These are phyloP conservation scores for Petrea volubilis DNA, from an alignment of 257 asterid species.

Conservation along the genomic window DNA sequence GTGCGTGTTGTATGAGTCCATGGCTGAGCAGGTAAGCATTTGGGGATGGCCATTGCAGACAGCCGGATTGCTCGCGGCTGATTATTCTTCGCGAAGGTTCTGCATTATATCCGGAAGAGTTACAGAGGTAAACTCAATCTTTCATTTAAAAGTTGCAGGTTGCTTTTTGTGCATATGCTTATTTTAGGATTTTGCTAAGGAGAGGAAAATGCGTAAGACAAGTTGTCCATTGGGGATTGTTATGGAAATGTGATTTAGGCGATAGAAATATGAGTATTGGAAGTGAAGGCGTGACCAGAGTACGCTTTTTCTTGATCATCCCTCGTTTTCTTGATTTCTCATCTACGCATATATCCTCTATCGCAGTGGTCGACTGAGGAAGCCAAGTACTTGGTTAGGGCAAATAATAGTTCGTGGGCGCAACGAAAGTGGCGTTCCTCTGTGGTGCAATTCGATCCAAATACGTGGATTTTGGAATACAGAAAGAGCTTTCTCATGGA, in stretches of 20 bases:
- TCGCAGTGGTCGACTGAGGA: slow-evolving; percentile 68
- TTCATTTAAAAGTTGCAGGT: neutral
- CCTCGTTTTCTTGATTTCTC: neutral
- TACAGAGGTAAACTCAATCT: slow-evolving; percentile 52
- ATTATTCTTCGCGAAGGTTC: slow-evolving; percentile 53
- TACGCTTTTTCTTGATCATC: too few relatives aligned
- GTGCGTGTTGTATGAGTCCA: slow-evolving; percentile 56
- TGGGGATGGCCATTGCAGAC: slow-evolving; percentile 98
- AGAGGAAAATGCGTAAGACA: too few relatives aligned
- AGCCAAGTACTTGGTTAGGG: slow-evolving; percentile 36
- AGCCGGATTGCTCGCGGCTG: slow-evolving; percentile 77
- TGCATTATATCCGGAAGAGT: slow-evolving; percentile 69
- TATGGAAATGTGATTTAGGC: too few relatives aligned
- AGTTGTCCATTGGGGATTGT: too few relatives aligned
- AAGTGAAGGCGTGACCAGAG: too few relatives aligned
- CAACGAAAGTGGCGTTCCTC: slow-evolving; percentile 73
- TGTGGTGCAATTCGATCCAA: slow-evolving; percentile 68
- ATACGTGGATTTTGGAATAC: slow-evolving; percentile 89
- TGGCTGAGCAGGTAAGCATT: slow-evolving; percentile 66
- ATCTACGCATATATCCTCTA: neutral
- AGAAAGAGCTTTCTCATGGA: slow-evolving; percentile 44
- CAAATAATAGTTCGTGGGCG: slow-evolving; percentile 60
- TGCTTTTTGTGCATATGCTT: neutral
- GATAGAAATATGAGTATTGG: too few relatives aligned
- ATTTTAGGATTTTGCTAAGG: too few relatives aligned